Base-by-base conservation (phyloP, 2,329 filamentous ascomycete species). In the Paecilomyces sp. region DNA sequence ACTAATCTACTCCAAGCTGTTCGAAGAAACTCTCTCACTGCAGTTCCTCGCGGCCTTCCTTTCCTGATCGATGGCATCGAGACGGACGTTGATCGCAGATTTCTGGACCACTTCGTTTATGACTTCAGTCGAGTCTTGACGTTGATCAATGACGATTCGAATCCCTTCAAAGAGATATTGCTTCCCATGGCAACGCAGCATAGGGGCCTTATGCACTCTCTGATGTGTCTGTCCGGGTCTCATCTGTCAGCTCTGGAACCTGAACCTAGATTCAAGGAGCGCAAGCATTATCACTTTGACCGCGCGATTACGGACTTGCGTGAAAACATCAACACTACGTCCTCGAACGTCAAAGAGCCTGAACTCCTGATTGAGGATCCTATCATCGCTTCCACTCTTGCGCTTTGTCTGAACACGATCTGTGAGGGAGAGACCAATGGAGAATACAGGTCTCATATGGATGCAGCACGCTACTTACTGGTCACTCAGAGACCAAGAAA, bases 161-260 rank as follows among this genome's bases (percentile, higher is more conserved):
- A 95, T 66, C 90, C 91, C 1, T 96, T 96, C 77, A 90, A 90
- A 69, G 88, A 91, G 64, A 88, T 94, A 65, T 79, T 96, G 36
- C 80, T 96, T 2, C 90, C 90, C 1, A 89, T 95, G 78, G 91
- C 92, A 2, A 86, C 90, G 51, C 82, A 87, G 61, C 88, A 96
- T 70, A 83, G 86, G 62, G 91, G 91, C 12, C 79, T 96, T 57
- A 96, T 96, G 91, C 92, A 96, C 72, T 94, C 91, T 11, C 85
- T 96, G 56, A 82, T 96, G 57, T 91, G 90, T 53, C 81, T 96
- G 8, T 90, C 91, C 41, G 90, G 90, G 66, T 91, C 87, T 61
- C 91, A 96, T 67, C 73, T 86, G 57, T 80, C 80, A n/a, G 79
- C 79, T 8, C 72, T 80, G 13, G 79, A 79, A 60, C 79, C 80